A percentile compares a stretch with the other conserved stretches of the same genome.
Evolutionary conservation across 345 rosid genomes (phyloP).

Genomic region (Eucalyptus decipiens): DNA sequence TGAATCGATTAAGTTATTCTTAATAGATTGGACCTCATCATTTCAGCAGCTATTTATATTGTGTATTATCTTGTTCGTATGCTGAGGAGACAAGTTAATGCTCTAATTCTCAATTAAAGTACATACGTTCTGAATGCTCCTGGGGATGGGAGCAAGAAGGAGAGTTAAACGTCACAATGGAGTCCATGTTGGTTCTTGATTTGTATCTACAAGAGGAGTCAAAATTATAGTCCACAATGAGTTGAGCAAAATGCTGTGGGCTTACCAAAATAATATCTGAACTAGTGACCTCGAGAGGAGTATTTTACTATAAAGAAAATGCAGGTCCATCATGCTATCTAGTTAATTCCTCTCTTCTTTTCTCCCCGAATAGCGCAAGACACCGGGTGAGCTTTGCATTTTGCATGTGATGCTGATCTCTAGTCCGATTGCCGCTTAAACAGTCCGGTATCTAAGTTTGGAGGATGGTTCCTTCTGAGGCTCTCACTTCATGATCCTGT

Average conservation of each 20-base stretch:
- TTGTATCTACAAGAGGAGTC: not conserved
- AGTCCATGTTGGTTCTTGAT: not conserved
- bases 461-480: slow-evolving; percentile 98
- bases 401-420: not conserved
- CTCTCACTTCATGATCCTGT: slow-evolving; percentile 11
- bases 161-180: not conserved
- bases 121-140: not conserved
- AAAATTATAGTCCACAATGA: no score
- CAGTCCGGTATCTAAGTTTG: slow-evolving; percentile 75
- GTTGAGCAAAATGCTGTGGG: no score
- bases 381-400: not conserved
- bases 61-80: not conserved
- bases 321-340: not conserved
- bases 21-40: not conserved
- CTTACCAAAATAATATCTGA: no score
- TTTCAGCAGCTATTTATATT: not conserved
- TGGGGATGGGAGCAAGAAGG: not conserved
- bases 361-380: not conserved
- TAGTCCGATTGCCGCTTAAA: not conserved
- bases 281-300: no score
- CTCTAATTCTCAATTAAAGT: not conserved
- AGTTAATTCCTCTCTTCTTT: not conserved
- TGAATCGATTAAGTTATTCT: not conserved
- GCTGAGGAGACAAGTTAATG: not conserved
- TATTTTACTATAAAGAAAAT: not conserved